Conservation (phyloP, 1,284 basidiomycete species). For the Austroboletus novae-zelandiae region DNA sequence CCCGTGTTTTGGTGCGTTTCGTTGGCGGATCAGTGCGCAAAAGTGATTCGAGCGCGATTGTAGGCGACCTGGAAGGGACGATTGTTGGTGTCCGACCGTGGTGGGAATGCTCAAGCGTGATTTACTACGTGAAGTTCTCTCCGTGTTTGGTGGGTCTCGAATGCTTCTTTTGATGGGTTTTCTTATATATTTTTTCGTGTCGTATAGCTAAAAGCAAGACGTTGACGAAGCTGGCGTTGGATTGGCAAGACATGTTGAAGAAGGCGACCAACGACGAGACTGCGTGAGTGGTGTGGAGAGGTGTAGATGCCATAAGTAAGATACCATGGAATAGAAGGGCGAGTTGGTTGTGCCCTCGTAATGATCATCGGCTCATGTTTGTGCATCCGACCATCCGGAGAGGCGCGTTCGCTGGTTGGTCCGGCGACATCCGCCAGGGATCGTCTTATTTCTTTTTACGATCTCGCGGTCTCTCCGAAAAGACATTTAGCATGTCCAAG, state of each 20-base stretch:
- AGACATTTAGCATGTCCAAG: constrained; percentile 22
- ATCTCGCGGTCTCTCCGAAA: background rate
- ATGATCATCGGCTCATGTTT: background rate
- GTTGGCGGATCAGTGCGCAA: background rate
- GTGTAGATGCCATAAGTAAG: too few relatives aligned
- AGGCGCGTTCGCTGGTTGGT: background rate
- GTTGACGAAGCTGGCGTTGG: constrained; percentile 64
- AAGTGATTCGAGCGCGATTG: constrained; percentile 1
- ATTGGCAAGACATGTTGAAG: constrained; percentile 77
- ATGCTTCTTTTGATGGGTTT: background rate
- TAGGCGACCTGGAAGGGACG: constrained; percentile 68
- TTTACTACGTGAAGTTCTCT: constrained; percentile 73
- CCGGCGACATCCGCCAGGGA: background rate
- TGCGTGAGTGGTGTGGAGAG: constrained; percentile 2
- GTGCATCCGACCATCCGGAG: too few relatives aligned
- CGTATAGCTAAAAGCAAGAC: constrained; percentile 66
- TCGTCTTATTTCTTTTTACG: background rate
- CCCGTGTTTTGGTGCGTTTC: constrained; percentile 76
- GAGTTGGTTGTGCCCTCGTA: too few relatives aligned
- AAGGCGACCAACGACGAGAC: constrained; percentile 52
- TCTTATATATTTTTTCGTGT: constrained; percentile 2
- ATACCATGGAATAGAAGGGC: too few relatives aligned
- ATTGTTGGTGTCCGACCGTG: constrained; percentile 64
- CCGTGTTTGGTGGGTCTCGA: constrained; percentile 62
- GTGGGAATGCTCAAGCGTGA: constrained; percentile 76